Conservation (phyloP, 345 rosid genomes). For the Pugionium dolabratum region DNA sequence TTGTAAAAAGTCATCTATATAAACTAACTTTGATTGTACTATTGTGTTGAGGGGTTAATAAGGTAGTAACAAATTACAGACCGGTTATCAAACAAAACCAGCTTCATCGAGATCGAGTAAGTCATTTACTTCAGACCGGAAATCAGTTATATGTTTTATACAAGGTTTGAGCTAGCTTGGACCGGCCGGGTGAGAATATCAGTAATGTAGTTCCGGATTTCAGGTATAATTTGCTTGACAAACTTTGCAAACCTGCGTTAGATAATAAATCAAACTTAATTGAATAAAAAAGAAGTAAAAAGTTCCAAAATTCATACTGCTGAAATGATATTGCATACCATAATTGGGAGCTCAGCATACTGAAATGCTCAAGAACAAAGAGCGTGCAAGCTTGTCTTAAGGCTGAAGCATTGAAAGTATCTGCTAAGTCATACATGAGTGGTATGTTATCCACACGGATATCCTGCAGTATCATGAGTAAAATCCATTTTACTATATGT, state of each 20-base stretch:
- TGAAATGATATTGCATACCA: slow-evolving; percentile 46
- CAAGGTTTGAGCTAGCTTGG: slow-evolving; percentile 35
- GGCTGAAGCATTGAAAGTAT: slow-evolving; percentile 57
- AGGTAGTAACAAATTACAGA: too few relatives aligned
- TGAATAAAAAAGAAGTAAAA: not conserved
- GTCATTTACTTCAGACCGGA: too few relatives aligned
- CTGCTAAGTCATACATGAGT: slow-evolving; percentile 65
- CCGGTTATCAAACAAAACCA: too few relatives aligned
- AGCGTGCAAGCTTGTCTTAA: slow-evolving; percentile 66
- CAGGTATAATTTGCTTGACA: slow-evolving; percentile 54
- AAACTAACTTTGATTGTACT: not conserved
- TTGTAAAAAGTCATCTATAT: not conserved
- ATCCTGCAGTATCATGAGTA: slow-evolving; percentile 45
- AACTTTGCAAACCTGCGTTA: slow-evolving; percentile 52
- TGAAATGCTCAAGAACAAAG: slow-evolving; percentile 57
- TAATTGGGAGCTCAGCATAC: slow-evolving; percentile 52
- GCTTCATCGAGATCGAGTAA: too few relatives aligned
- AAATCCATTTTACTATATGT: too few relatives aligned
- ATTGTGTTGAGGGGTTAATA: too few relatives aligned
- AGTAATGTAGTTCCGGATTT: slow-evolving; percentile 47
- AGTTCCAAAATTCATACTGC: too few relatives aligned
- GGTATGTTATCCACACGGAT: slow-evolving; percentile 58
- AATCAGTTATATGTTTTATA: slow-evolving; percentile 30
- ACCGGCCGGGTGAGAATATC: slow-evolving; percentile 45
- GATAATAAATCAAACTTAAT: not conserved